Base-by-base conservation (phyloP, 805 yeast species). In the Hanseniaspora guilliermondii region DNA sequence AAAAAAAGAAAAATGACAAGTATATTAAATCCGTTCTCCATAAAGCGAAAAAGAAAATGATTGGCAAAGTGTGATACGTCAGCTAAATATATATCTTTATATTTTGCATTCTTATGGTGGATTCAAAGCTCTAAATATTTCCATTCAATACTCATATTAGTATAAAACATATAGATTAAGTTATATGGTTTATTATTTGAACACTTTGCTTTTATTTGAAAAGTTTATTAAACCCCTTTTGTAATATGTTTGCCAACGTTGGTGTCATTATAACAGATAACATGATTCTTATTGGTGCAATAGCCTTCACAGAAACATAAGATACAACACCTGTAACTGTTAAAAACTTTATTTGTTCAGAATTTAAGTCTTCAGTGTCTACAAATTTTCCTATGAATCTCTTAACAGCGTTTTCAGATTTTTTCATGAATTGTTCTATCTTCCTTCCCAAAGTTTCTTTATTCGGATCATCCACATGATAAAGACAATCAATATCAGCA, bases 311-410 rank as follows among this genome's bases (percentile, higher is more conserved):
- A 4, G 82, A 67, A 4, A 82, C 83, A 60, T 80, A 86, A 0
- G 94, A 80, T 25, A 83, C 74, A 0, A 89, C 88, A 9, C 94
- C 94, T 58, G 84, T 85, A 59, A 80, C 64, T 6, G 85, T 68
- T 27, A 82, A 63, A 49, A 71, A 70, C 47, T 82, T 71, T 58
- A 80, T 35, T 64, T 62, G 53, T 73, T 71, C 59, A 78, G 72
- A 25, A 80, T 65, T 49, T 70, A 72, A 57, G 80, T 83, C 36
- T 83, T 79, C 46, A 77, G 75, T 6, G 6, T 19, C 21, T 1
- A 41, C 17, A 27, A 36, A 44, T 14, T 21, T 52, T 30, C 9
- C 21, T 9, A 47, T 52, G 4, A 52, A 17, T 21, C 32, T 44
- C 11, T 12, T 17, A 21, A 52, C 46, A 2, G 30, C 16, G 2